These are phyloP conservation scores for Jimgerdemannia lactiflua DNA, from an alignment of 192 early-diverging fungal genomes.

Conservation along the genomic window DNA sequence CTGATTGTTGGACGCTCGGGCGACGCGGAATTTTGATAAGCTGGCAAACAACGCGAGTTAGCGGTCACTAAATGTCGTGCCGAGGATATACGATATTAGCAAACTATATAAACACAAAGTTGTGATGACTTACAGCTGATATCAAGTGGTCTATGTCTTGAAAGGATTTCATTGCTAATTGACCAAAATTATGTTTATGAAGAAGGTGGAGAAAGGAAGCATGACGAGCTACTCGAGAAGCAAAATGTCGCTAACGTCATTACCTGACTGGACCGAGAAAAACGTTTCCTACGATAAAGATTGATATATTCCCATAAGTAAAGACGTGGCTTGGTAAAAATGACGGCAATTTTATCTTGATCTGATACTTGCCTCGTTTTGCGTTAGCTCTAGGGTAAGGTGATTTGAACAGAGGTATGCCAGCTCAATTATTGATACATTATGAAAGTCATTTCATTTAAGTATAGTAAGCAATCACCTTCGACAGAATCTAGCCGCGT, in stretches of 20 bases:
- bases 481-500: conserved; percentile 62
- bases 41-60: conserved; percentile 10
- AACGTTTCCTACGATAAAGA: neutral
- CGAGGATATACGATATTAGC: conserved; percentile 24
- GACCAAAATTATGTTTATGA: neutral
- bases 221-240: too few relatives aligned
- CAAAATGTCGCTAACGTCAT: too few relatives aligned
- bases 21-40: conserved; percentile 43
- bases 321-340: too few relatives aligned
- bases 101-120: conserved; percentile 12
- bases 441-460: conserved; percentile 24
- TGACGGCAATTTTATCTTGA: too few relatives aligned
- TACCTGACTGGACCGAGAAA: neutral
- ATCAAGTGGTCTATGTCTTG: conserved; percentile 58
- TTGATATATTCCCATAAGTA: conserved; percentile 12
- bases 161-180: conserved; percentile 36
- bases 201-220: neutral
- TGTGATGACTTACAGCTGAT: conserved; percentile 22
- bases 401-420: conserved; percentile 8
- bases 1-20: conserved; percentile 51
- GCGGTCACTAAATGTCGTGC: too few relatives aligned
- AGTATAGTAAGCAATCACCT: conserved; percentile 22
- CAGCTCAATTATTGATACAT: neutral
- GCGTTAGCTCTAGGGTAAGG: conserved; percentile 32
- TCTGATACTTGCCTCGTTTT: conserved; percentile 49